Conservation (phyloP, 305 asterid species). For the Fraxinus dipetala region DNA sequence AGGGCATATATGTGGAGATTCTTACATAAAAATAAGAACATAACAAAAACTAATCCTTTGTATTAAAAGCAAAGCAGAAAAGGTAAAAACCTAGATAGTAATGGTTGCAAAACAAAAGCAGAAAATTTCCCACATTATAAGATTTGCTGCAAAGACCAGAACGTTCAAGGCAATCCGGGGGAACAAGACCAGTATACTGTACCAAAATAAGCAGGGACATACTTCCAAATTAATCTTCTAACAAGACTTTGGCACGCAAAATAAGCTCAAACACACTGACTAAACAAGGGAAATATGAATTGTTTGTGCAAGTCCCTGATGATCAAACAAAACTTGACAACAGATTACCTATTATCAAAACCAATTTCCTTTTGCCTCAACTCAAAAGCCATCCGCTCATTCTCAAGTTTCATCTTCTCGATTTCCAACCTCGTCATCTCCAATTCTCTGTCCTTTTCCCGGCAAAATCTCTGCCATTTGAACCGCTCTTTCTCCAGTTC, state of each 20-base stretch:
- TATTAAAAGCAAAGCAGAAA: not conserved
- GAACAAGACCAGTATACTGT: not conserved
- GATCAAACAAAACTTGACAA: not conserved
- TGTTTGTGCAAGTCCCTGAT: not conserved
- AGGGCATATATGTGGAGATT: not conserved
- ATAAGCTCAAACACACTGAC: not conserved
- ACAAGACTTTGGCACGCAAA: not conserved
- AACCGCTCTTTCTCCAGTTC: constrained; percentile 75
- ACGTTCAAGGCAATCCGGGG: constrained; percentile 10
- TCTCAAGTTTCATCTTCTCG: constrained; percentile 71
- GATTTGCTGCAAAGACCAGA: not conserved
- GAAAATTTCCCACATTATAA: constrained; percentile 18
- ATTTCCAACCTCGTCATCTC: constrained; percentile 61
- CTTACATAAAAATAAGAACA: not conserved
- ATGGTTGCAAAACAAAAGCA: not conserved
- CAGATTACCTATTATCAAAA: constrained; percentile 30
- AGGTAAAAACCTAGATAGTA: not conserved
- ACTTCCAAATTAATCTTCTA: not conserved
- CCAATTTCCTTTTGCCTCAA: constrained; percentile 63
- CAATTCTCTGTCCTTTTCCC: constrained; percentile 63
- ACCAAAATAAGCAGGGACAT: not conserved
- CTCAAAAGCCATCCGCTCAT: constrained; percentile 62
- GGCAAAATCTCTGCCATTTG: constrained; percentile 71
- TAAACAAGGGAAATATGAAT: not conserved
- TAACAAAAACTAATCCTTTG: not conserved